These are phyloP conservation scores for Oropetium thomaeum DNA, from an alignment of 176 grass and related monocot genomes.

Conservation along the genomic window DNA sequence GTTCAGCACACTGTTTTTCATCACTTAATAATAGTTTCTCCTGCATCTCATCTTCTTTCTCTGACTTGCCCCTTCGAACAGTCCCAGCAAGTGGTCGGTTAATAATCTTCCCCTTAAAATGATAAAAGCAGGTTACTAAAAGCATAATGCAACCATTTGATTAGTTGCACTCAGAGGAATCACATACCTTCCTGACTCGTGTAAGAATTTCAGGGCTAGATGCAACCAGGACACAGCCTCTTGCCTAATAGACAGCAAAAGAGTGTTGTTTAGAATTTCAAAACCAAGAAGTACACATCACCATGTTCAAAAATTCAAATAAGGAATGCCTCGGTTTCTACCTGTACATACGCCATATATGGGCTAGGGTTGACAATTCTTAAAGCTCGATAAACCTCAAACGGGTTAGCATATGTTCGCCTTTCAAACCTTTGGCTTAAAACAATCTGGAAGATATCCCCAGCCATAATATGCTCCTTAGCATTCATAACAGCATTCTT, in stretches of 20 bases:
- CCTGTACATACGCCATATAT: slow-evolving; percentile 80
- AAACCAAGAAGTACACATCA: neutral
- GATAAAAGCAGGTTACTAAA: neutral
- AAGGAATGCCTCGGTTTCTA: neutral
- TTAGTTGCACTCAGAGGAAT: slow-evolving; percentile 1
- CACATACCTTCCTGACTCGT: slow-evolving; percentile 59
- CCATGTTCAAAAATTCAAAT: neutral
- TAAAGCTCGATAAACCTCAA: slow-evolving; percentile 77
- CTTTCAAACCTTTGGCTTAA: slow-evolving; percentile 88
- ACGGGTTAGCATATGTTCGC: slow-evolving; percentile 74
- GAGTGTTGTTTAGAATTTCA: neutral
- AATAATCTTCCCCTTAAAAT: slow-evolving; percentile 61
- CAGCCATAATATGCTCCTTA: slow-evolving; percentile 82
- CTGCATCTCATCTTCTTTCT: slow-evolving; percentile 64
- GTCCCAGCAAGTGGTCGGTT: slow-evolving; percentile 91
- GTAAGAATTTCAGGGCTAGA: slow-evolving; percentile 96
- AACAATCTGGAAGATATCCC: slow-evolving; percentile 86
- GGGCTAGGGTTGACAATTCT: slow-evolving; percentile 86
- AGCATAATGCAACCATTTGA: slow-evolving; percentile 15
- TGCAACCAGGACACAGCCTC: slow-evolving; percentile 81
- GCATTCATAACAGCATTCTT: slow-evolving; percentile 76
- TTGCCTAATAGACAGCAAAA: slow-evolving; percentile 50
- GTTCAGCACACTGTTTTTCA: slow-evolving; percentile 87
- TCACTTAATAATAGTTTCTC: slow-evolving; percentile 65
- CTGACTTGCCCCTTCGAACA: slow-evolving; percentile 64